Conservation (phyloP, 2,329 filamentous ascomycete species). For the Ophiostoma himal-ulmi region DNA sequence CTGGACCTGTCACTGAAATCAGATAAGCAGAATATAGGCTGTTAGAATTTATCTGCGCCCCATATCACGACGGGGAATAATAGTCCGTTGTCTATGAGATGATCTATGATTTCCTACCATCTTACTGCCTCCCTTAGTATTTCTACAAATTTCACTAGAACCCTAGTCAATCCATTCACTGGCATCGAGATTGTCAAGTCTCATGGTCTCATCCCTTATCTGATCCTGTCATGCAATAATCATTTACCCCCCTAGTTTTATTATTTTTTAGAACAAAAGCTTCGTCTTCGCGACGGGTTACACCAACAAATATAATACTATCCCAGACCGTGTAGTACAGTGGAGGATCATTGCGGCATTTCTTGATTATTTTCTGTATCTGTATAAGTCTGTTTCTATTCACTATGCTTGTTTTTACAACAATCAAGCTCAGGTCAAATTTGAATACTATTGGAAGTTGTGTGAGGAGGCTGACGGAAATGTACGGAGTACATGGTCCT, state of each 20-base stretch:
- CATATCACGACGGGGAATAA: not conserved
- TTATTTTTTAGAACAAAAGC: not conserved
- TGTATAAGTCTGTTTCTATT: not conserved
- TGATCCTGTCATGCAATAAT: not conserved
- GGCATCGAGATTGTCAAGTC: constrained; percentile 1
- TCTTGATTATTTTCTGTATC: not conserved
- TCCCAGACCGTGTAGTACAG: not conserved
- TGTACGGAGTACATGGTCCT: not conserved
- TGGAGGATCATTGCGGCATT: not conserved
- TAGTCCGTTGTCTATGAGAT: not conserved
- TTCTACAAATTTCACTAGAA: no score
- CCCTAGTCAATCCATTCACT: not conserved
- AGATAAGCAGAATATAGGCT: not conserved
- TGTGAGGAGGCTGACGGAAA: not conserved
- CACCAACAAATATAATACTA: not conserved
- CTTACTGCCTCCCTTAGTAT: not conserved
- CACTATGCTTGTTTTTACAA: not conserved
- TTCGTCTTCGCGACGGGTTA: not conserved
- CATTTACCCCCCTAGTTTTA: not conserved
- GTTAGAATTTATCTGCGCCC: not conserved
- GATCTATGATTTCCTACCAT: not conserved
- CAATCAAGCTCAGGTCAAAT: not conserved
- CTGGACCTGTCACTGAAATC: not conserved
- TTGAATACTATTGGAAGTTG: not conserved
- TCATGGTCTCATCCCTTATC: not conserved